Evolutionary conservation across 1,284 basidiomycete genomes (phyloP).

Genomic region (Termitomyces sp.): DNA sequence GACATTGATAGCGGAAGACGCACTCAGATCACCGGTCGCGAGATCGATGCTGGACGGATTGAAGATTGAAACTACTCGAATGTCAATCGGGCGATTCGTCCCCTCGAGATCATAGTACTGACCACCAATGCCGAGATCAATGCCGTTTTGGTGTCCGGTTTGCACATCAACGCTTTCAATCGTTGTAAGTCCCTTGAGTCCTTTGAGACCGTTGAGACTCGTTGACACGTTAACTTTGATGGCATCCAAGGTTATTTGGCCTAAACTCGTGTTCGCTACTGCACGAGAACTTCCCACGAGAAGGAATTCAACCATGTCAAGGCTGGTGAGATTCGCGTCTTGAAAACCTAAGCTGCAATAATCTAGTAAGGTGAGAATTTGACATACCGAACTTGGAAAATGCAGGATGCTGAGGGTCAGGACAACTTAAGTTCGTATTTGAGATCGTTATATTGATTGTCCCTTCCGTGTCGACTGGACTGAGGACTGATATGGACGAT

Average conservation of each 20-base stretch:
- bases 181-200: constrained; percentile 52
- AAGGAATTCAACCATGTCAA: constrained; percentile 43
- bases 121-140: constrained; percentile 59
- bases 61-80: constrained; percentile 47
- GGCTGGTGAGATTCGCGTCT: constrained; percentile 51
- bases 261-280: constrained; percentile 64
- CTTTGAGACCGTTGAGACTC: constrained; percentile 57
- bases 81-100: not conserved
- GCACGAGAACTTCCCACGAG: constrained; percentile 63
- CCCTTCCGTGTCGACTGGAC: constrained; percentile 56
- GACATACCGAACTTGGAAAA: constrained; percentile 58
- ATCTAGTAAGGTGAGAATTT: not conserved
- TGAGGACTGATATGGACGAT: constrained; percentile 47
- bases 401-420: constrained; percentile 41
- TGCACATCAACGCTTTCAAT: constrained; percentile 66
- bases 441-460: constrained; percentile 63
- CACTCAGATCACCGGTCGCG: constrained; percentile 54
- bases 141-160: constrained; percentile 61
- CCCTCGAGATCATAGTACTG: constrained; percentile 6
- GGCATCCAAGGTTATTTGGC: constrained; percentile 64
- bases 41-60: constrained; percentile 74
- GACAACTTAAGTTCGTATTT: constrained; percentile 48
- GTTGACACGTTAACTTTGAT: constrained; percentile 77
- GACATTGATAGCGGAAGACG: constrained; percentile 16
- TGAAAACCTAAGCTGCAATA: constrained; percentile 3